Base-by-base conservation (phyloP, 2,329 filamentous ascomycete species). In the Cadophora gregata region DNA sequence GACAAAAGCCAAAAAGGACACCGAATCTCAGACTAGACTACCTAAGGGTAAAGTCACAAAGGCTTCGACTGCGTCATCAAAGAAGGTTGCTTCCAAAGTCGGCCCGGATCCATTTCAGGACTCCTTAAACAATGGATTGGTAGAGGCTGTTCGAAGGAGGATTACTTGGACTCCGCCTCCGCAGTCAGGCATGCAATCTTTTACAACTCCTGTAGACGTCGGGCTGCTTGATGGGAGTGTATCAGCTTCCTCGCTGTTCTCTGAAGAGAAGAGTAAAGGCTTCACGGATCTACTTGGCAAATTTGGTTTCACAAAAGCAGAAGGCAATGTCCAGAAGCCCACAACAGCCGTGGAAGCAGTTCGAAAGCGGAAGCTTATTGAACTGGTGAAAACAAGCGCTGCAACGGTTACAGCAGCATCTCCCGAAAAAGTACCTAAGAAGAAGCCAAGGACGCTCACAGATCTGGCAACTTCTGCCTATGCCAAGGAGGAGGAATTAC, bases 391-490 rank as follows among this genome's bases (percentile, higher is more conserved):
- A 0, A 77, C 77, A 72, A 78, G 71, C 64, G 69, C 69, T 48
- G 58, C 71, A 53, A 67, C 71, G 7, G 70, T 72, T 14, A 68
- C 75, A 51, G 76, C 73, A 21, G 78, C 79, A 1, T 79, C 79
- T 0, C 69, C 73, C 0, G 75, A 79, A 25, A 90, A 87, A 70
- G 80, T 82, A 5, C 79, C 84, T 3, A 88, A 87, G 77, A 93
- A 91, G 78, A 94, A 90, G 77, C 79, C 88, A 0, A 88, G 87
- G 48, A 96, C 93, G 0, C 89, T 97, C 65, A 97, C 93, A 0
- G 91, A 88, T 48, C 80, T 92, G 59, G 91, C 92, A 12, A 95
- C 89, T 1, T 89, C 91, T 14, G 87, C 88, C 4, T 96, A 94
- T 74, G 76, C 76, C 14, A 77, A 80, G 4, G 58, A 55, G 9